Evolutionary conservation across 805 yeast genomes (phyloP), one percentile per base, ranked within the genome.

Genomic region (Ogataea naganishii): DNA sequence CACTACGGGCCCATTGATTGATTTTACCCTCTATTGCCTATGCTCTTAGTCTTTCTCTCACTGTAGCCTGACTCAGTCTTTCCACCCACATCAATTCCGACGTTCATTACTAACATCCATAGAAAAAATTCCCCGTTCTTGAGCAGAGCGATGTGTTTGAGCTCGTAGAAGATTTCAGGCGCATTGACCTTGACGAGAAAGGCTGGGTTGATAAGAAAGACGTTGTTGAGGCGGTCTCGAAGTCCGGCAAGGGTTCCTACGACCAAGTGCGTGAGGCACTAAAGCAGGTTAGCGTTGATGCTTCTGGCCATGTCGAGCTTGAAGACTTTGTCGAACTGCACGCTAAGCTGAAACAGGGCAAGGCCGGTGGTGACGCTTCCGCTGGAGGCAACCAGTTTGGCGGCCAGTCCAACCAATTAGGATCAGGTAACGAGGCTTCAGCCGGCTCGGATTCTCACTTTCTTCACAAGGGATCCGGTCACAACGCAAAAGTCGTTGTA

Each of bases 171-270:
- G 81, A 80, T 43, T 92, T 92, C 64, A 69, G 95, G 47, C 60
- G 64, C 36, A 80, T 92, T 42, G 99, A 92, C 47, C 44, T 78
- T 20, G 94, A 89, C 26, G 99, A 89, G 47, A 76, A 80, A 44
- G 99, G 99, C 8, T 86, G 86, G 74, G 86, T 80, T 23, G 96
- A 89, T 50, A 89, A 89, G 60, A 86, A 81, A 50, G 81, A 80
- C 34, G 94, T 83, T 21, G 79, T 89, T 53, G 88, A 85, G 51
- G 72, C 86, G 4, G 75, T 86, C 23, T 74, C 94, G 15, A 72
- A 75, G 33, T 57, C 75, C 18, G 96, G 96, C 13, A 73, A 73
- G 31, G 89, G 81, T 29, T 56, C 86, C 19, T 92, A 92, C 50
- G 98, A 92, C 56, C 82, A 80, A 41, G 89, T 94, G 15, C 79